phyloP scores from a whole-genome alignment of 2,329 filamentous ascomycete genomes.

The Phyllosticta capitalensis region DNA sequence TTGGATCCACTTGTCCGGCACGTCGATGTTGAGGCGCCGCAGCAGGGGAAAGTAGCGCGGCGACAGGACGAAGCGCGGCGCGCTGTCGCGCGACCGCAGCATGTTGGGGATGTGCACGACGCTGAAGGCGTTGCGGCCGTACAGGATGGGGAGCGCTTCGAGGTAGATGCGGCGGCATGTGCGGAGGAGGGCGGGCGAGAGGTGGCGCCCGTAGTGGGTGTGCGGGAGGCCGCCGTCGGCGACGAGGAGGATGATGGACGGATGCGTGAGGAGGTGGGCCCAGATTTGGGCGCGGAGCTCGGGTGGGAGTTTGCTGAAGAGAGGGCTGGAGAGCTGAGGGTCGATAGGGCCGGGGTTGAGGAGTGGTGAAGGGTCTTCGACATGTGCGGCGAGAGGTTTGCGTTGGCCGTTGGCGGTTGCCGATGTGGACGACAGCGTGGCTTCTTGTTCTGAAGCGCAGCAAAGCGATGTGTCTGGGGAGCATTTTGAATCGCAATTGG shows the following conservation, averaged over 20 bases:
- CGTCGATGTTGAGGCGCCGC: conserved; percentile 7
- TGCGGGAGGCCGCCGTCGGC: conserved; percentile 5
- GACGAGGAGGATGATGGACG: conserved; percentile 3
- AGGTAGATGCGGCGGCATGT: background rate
- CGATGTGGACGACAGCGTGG: background rate
- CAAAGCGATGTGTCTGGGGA: background rate
- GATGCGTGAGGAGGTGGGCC: conserved; percentile 2
- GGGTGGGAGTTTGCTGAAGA: conserved; percentile 8
- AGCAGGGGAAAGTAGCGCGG: conserved; percentile 8
- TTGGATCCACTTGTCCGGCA: conserved; percentile 9
- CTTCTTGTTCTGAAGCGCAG: background rate
- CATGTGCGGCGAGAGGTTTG: background rate
- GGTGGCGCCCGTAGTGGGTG: background rate
- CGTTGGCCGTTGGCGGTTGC: background rate
- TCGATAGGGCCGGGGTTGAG: background rate
- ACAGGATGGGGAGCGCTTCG: background rate
- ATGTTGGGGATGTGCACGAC: conserved; percentile 10
- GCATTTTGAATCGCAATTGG: conserved; percentile 2
- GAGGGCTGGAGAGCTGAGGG: conserved; percentile 2
- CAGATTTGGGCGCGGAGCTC: conserved; percentile 9
- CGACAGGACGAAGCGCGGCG: conserved; percentile 4
- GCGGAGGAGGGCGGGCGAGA: background rate
- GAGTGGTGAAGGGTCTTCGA: background rate
- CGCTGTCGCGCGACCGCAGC: conserved; percentile 2
- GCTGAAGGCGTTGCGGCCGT: conserved; percentile 9